phyloP scores from a whole-genome alignment of 2,329 filamentous ascomycete genomes.

The Escovopsis weberi region DNA sequence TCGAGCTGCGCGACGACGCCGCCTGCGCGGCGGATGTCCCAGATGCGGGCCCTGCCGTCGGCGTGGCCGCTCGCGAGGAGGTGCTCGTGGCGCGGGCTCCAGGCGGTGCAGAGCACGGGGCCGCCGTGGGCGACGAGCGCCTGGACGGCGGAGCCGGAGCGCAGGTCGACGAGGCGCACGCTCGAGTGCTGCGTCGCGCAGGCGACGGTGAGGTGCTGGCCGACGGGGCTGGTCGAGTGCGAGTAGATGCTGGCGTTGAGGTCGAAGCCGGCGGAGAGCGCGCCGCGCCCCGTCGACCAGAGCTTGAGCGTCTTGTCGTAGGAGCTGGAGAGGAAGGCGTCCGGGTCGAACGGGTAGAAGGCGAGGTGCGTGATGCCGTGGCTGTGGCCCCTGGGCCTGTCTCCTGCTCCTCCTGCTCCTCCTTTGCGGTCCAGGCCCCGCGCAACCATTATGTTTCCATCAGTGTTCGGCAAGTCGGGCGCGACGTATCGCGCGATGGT shows the following conservation, averaged over 20 bases:
- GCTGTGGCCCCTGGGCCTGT: slow-evolving; percentile 32
- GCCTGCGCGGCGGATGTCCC: slow-evolving; percentile 72
- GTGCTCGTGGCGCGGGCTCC: slow-evolving; percentile 71
- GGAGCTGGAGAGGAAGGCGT: slow-evolving; percentile 61
- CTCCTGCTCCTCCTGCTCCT: neutral
- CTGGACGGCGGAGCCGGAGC: slow-evolving; percentile 60
- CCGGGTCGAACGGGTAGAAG: slow-evolving; percentile 66
- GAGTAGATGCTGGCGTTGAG: slow-evolving; percentile 57
- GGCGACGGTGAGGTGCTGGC: slow-evolving; percentile 64
- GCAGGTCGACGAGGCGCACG: slow-evolving; percentile 73
- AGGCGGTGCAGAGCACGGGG: slow-evolving; percentile 54
- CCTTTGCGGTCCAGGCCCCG: too few relatives aligned
- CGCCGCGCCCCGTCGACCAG: slow-evolving; percentile 51
- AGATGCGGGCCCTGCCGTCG: slow-evolving; percentile 71
- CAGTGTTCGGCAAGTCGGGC: too few relatives aligned
- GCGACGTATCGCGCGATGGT: slow-evolving; percentile 29
- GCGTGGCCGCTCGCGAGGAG: slow-evolving; percentile 72
- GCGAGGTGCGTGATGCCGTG: slow-evolving; percentile 62
- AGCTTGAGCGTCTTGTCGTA: slow-evolving; percentile 67
- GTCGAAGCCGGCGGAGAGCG: slow-evolving; percentile 50
- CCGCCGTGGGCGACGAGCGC: slow-evolving; percentile 55
- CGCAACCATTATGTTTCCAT: too few relatives aligned
- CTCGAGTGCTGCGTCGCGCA: slow-evolving; percentile 77
- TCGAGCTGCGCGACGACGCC: slow-evolving; percentile 66
- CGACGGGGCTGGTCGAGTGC: slow-evolving; percentile 61